Percentiles rank a stretch among this genome's conserved stretches.
These are phyloP conservation scores for Fusarium concolor DNA, from an alignment of 2,329 filamentous ascomycete genomes.

Conservation along the genomic window DNA sequence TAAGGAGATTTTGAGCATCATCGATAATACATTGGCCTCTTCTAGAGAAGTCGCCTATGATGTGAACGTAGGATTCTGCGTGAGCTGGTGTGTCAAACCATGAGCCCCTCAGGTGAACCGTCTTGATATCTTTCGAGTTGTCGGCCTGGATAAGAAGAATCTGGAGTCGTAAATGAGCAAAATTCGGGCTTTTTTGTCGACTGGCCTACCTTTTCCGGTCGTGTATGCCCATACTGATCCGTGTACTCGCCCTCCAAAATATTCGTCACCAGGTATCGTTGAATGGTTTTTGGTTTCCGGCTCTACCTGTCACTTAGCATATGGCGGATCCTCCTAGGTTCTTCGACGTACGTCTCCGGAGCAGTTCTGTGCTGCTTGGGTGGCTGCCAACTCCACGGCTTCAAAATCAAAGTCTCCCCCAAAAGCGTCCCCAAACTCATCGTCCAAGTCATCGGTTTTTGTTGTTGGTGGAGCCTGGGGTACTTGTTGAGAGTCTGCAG, in stretches of 20 bases:
- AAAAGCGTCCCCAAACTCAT: slow-evolving; percentile 58
- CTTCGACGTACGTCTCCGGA: slow-evolving; percentile 54
- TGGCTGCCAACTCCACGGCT: slow-evolving; percentile 77
- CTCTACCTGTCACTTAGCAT: slow-evolving; percentile 77
- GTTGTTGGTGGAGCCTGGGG: slow-evolving; percentile 15
- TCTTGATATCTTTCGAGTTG: slow-evolving; percentile 71
- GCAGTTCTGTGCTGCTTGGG: slow-evolving; percentile 67
- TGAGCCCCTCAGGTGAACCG: slow-evolving; percentile 82
- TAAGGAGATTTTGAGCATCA: slow-evolving; percentile 84
- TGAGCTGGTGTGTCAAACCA: slow-evolving; percentile 87
- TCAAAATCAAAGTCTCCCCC: slow-evolving; percentile 85
- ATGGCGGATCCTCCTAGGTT: slow-evolving; percentile 43
- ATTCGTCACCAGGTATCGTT: slow-evolving; percentile 85
- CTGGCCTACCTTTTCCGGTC: slow-evolving; percentile 76
- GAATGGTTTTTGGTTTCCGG: slow-evolving; percentile 78
- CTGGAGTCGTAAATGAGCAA: slow-evolving; percentile 57
- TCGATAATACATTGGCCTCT: slow-evolving; percentile 83
- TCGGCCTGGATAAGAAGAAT: slow-evolving; percentile 87
- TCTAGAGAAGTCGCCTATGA: slow-evolving; percentile 81
- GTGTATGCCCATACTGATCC: slow-evolving; percentile 69
- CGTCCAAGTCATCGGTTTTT: slow-evolving; percentile 33
- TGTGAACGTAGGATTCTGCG: slow-evolving; percentile 81
- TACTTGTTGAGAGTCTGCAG: slow-evolving; percentile 37
- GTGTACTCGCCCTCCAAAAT: slow-evolving; percentile 77
- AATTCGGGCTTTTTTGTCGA: not conserved